These are phyloP conservation scores for Saksenaea vasiformis DNA, from an alignment of 371 early-diverging fungal species.

Conservation along the genomic window DNA sequence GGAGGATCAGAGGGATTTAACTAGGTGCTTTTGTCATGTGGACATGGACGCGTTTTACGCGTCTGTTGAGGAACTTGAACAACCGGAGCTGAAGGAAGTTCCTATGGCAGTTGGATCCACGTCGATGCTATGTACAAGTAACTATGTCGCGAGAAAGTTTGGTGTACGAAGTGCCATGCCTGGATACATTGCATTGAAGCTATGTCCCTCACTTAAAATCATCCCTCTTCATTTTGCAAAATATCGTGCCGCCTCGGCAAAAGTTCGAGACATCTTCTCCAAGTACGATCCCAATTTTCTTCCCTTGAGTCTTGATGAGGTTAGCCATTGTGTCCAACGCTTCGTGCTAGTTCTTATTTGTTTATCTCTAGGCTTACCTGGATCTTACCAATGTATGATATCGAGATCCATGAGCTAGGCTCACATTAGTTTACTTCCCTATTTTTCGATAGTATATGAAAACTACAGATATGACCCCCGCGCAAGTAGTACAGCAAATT, in stretches of 20 bases:
- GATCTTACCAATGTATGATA: slow-evolving; percentile 57
- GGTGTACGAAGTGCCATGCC: slow-evolving; percentile 77
- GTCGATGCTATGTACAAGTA: slow-evolving; percentile 69
- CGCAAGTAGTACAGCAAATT: slow-evolving; percentile 54
- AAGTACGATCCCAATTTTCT: slow-evolving; percentile 62
- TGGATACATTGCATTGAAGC: slow-evolving; percentile 62
- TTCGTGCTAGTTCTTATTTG: neutral
- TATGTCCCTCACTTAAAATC: slow-evolving; percentile 66
- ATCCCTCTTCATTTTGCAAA: slow-evolving; percentile 56
- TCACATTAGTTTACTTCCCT: neutral
- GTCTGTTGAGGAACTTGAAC: slow-evolving; percentile 69
- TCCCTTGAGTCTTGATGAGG: slow-evolving; percentile 67
- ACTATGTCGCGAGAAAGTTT: slow-evolving; percentile 65
- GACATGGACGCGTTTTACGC: slow-evolving; percentile 81
- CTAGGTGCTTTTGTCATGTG: slow-evolving; percentile 60
- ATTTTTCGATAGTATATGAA: slow-evolving; percentile 29
- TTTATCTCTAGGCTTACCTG: slow-evolving; percentile 49
- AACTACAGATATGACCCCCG: slow-evolving; percentile 44
- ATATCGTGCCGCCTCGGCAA: slow-evolving; percentile 49
- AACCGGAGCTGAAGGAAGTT: slow-evolving; percentile 51
- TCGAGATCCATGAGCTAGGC: neutral
- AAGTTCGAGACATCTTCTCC: slow-evolving; percentile 49
- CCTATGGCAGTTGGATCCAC: slow-evolving; percentile 77
- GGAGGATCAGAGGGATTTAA: slow-evolving; percentile 48
- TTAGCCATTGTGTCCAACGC: slow-evolving; percentile 9